Evolutionary conservation across 2,329 filamentous ascomycete genomes (phyloP).

Genomic region (Penicillium sp.): DNA sequence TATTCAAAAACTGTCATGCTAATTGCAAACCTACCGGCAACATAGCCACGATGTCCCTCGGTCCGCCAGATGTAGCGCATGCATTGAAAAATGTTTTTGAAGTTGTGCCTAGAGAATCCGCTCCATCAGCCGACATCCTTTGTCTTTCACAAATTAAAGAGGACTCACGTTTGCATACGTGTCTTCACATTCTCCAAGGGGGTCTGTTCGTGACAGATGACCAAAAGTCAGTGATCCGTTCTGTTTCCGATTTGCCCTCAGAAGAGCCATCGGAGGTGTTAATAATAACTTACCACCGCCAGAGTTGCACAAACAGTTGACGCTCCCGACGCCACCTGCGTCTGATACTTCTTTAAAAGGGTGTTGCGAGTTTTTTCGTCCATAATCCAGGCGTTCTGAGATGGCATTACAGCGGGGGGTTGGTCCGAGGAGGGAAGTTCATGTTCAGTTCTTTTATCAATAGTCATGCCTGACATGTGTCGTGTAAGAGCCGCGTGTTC

Average conservation of each 20-base stretch:
- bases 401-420: constrained; percentile 35
- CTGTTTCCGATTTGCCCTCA: not conserved
- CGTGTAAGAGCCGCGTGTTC: not conserved
- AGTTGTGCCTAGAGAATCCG: constrained; percentile 40
- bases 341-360: constrained; percentile 48
- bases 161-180: constrained; percentile 50
- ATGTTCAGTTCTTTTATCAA: constrained; percentile 43
- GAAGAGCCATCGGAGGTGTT: not conserved
- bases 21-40: constrained; percentile 40
- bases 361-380: constrained; percentile 44
- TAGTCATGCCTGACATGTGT: constrained; percentile 38
- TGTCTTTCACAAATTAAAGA: not conserved
- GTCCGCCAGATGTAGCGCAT: constrained; percentile 48
- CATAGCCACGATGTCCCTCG: constrained; percentile 49
- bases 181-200: constrained; percentile 51
- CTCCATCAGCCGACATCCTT: constrained; percentile 3
- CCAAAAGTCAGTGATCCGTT: constrained; percentile 11
- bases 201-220: constrained; percentile 31
- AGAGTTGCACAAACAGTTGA: constrained; percentile 48
- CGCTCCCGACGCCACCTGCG: constrained; percentile 46
- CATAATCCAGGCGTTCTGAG: constrained; percentile 35
- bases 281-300: constrained; percentile 40
- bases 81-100: constrained; percentile 44
- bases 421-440: constrained; percentile 36
- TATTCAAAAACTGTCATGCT: not conserved